These are phyloP conservation scores for Colletotrichum destructivum DNA, from an alignment of 2,329 filamentous ascomycete genomes.

Conservation along the genomic window DNA sequence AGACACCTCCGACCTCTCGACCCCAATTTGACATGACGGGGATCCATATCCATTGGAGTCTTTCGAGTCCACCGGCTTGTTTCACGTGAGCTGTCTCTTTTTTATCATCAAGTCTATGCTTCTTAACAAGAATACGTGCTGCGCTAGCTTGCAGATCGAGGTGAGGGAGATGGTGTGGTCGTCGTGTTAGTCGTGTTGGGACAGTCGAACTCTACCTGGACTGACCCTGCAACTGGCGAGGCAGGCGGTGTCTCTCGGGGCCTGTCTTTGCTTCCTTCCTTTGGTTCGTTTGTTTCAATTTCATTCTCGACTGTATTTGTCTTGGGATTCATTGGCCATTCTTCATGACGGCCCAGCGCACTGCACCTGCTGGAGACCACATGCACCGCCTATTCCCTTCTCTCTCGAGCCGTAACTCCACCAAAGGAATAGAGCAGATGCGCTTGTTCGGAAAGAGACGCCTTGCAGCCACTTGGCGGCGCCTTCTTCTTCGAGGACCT, in stretches of 20 bases:
- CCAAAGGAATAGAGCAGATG: slow-evolving; percentile 5
- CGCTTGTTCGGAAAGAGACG: slow-evolving; percentile 14
- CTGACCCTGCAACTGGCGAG: neutral
- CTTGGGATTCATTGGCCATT: slow-evolving; percentile 27
- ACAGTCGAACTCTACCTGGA: neutral
- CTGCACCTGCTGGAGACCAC: slow-evolving; percentile 13
- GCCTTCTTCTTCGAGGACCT: slow-evolving; percentile 17
- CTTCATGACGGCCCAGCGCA: slow-evolving; percentile 9
- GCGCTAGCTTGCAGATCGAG: slow-evolving; percentile 9
- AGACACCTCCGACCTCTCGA: slow-evolving; percentile 7
- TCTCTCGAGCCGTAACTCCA: slow-evolving; percentile 22
- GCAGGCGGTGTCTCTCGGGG: slow-evolving; percentile 1
- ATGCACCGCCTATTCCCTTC: slow-evolving; percentile 5
- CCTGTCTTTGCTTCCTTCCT: slow-evolving; percentile 25
- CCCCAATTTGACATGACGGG: slow-evolving; percentile 11
- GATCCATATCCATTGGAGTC: slow-evolving; percentile 5
- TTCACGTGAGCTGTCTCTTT: slow-evolving; percentile 38
- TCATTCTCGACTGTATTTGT: neutral
- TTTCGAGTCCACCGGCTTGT: slow-evolving; percentile 19
- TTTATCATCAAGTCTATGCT: neutral
- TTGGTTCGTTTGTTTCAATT: slow-evolving; percentile 19
- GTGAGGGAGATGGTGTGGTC: slow-evolving; percentile 14
- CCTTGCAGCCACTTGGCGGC: slow-evolving; percentile 10
- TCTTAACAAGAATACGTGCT: slow-evolving; percentile 4
- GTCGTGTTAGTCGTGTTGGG: slow-evolving; percentile 21